Evolutionary conservation across 352 stramenopile species (phyloP).

Genomic region (Phytopythium sindhum): DNA sequence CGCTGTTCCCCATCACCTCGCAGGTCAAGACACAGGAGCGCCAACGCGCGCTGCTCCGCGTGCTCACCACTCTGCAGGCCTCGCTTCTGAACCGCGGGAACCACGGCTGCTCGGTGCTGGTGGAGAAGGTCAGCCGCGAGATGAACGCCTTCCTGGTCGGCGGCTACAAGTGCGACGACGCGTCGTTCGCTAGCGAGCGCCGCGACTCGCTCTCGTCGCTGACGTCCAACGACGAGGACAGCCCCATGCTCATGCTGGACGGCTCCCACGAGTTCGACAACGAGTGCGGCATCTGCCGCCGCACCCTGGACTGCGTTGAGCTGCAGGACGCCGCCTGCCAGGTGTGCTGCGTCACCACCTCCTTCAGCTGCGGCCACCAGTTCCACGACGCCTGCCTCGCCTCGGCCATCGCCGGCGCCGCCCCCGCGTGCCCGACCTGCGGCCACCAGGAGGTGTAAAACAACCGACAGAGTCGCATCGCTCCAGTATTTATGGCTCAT

Average conservation of each 20-base stretch:
- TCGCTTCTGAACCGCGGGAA: conserved; percentile 34
- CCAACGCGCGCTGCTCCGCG: conserved; percentile 20
- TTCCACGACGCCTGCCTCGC: not conserved
- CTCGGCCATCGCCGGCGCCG: not conserved
- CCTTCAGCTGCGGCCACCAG: not conserved
- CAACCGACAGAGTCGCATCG: not conserved
- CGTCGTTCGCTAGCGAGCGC: not conserved
- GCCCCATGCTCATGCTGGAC: not conserved
- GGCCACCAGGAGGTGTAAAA: not conserved
- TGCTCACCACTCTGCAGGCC: conserved; percentile 29
- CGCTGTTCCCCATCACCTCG: conserved; percentile 13
- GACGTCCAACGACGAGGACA: conserved; percentile 4
- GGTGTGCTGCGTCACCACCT: conserved; percentile 3
- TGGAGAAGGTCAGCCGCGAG: conserved; percentile 26
- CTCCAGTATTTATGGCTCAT: conserved; percentile 4
- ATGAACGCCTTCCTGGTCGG: conserved; percentile 23
- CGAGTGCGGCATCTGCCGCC: not conserved
- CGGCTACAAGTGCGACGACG: conserved; percentile 8
- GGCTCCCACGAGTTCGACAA: not conserved
- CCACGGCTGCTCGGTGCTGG: conserved; percentile 31
- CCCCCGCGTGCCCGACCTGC: not conserved
- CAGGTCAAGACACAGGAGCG: conserved; percentile 19
- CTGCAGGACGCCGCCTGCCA: not conserved
- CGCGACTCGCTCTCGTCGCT: conserved; percentile 5
- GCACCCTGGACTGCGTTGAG: not conserved